Evolutionary conservation across 208 protist species (phyloP).

Genomic region (Wallacemonas collosoma): DNA sequence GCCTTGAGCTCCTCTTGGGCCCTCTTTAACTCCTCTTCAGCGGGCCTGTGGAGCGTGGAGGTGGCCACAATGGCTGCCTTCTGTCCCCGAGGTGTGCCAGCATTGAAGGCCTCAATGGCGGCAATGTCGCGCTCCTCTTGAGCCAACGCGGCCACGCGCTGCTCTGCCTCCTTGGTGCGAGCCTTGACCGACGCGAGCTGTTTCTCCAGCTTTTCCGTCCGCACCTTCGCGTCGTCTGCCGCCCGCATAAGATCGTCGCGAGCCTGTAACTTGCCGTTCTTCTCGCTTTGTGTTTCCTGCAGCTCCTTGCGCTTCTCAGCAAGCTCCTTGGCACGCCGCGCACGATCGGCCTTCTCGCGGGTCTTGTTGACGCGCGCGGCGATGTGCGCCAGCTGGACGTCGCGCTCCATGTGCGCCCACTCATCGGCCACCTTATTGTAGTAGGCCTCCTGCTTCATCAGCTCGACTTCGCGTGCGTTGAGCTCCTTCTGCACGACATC

Average conservation of each 20-base stretch:
- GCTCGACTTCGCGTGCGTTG: conserved; percentile 80
- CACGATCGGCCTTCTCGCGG: conserved; percentile 32
- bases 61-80: conserved; percentile 31
- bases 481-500: conserved; percentile 81
- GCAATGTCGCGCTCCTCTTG: conserved; percentile 46
- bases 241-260: conserved; percentile 30
- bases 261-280: conserved; percentile 27
- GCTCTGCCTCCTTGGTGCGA: conserved; percentile 31
- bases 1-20: conserved; percentile 31
- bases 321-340: conserved; percentile 24
- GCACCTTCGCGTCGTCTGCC: conserved; percentile 48
- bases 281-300: conserved; percentile 30
- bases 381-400: conserved; percentile 50
- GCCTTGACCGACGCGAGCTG: conserved; percentile 40
- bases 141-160: conserved; percentile 30
- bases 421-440: conserved; percentile 51
- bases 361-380: conserved; percentile 39
- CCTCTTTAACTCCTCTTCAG: conserved; percentile 29
- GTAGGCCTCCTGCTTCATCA: conserved; percentile 84
- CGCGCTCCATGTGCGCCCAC: conserved; percentile 35
- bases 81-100: conserved; percentile 57
- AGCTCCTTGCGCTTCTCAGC: conserved; percentile 42
- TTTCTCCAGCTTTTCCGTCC: conserved; percentile 39
- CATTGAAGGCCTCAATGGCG: conserved; percentile 56
- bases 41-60: conserved; percentile 24